Percentiles rank a stretch among this genome's conserved stretches.
Conservation (phyloP, 306 rosid genomes). For the Abrus precatorius region DNA sequence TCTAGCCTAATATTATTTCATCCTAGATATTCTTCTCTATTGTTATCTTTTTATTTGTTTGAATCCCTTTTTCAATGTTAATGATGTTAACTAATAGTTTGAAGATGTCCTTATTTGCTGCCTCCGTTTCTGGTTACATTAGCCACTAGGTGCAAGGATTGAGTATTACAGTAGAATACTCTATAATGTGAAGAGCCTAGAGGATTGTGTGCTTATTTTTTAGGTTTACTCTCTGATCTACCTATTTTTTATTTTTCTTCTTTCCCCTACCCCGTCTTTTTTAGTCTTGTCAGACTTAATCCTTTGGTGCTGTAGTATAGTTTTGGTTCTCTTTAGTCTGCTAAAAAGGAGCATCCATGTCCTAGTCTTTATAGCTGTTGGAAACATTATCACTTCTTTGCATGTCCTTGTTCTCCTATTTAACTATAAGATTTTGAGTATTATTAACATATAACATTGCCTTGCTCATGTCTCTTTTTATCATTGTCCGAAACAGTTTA, state of each 20-base stretch:
- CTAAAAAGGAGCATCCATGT: slow-evolving; percentile 13
- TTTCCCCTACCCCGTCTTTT: background rate
- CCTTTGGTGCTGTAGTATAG: background rate
- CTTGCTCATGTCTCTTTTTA: slow-evolving; percentile 4
- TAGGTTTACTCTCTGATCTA: slow-evolving; percentile 1
- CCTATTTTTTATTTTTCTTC: slow-evolving; percentile 17
- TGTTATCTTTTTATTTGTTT: slow-evolving; percentile 26
- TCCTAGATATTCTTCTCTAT: slow-evolving; percentile 34
- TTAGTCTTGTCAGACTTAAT: slow-evolving; percentile 32
- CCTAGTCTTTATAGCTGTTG: slow-evolving; percentile 23
- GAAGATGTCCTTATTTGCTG: slow-evolving; percentile 11
- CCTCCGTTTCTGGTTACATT: slow-evolving; percentile 2
- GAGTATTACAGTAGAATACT: slow-evolving; percentile 13
- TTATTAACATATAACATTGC: background rate
- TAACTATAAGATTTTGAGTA: slow-evolving; percentile 13
- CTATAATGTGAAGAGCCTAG: slow-evolving; percentile 1
- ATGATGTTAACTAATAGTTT: slow-evolving; percentile 24
- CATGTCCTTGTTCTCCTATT: background rate
- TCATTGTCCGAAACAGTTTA: slow-evolving; percentile 9
- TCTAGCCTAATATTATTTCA: slow-evolving; percentile 30
- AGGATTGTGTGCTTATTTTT: background rate
- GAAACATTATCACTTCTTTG: slow-evolving; percentile 24
- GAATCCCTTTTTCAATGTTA: slow-evolving; percentile 33
- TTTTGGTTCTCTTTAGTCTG: slow-evolving; percentile 13
- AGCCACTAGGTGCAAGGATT: slow-evolving; percentile 14